phyloP scores from a whole-genome alignment of 1,284 basidiomycete genomes.

The Tetrapyrgos nigripes region DNA sequence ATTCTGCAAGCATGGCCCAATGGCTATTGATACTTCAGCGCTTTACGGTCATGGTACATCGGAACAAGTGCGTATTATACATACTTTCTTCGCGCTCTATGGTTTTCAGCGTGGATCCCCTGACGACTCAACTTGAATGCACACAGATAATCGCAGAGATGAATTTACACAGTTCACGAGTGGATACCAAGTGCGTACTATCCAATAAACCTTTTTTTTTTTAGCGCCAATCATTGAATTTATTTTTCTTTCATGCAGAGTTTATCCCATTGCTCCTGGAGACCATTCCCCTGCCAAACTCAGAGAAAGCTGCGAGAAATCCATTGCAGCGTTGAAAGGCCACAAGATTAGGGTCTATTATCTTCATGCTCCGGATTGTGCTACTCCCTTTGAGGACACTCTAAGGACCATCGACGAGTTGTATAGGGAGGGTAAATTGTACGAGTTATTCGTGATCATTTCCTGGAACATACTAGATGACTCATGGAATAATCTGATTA shows the following conservation, averaged over 20 bases:
- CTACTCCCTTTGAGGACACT: constrained; percentile 31
- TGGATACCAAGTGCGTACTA: constrained; percentile 9
- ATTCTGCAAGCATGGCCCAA: background rate
- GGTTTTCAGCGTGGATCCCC: too few relatives aligned
- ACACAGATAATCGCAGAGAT: constrained; percentile 5
- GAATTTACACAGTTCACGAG: background rate
- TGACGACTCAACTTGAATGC: too few relatives aligned
- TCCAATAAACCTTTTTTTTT: background rate
- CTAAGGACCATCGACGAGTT: constrained; percentile 46
- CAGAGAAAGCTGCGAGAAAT: constrained; percentile 37
- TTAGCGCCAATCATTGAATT: background rate
- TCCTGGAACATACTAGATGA: background rate
- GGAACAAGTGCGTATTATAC: constrained; percentile 11
- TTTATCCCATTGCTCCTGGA: constrained; percentile 41
- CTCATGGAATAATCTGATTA: background rate
- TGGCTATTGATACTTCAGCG: constrained; percentile 16
- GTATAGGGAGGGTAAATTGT: constrained; percentile 49
- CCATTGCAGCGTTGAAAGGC: constrained; percentile 34
- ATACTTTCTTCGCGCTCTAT: background rate
- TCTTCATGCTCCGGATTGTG: constrained; percentile 15
- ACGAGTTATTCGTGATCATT: background rate
- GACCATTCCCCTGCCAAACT: constrained; percentile 39
- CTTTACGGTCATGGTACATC: constrained; percentile 16
- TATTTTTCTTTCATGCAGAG: constrained; percentile 23
- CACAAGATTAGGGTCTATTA: constrained; percentile 38